Percentiles rank a stretch among this genome's conserved stretches.
phyloP scores from a whole-genome alignment of 805 yeast species.

The Hanseniaspora valbyensis region DNA sequence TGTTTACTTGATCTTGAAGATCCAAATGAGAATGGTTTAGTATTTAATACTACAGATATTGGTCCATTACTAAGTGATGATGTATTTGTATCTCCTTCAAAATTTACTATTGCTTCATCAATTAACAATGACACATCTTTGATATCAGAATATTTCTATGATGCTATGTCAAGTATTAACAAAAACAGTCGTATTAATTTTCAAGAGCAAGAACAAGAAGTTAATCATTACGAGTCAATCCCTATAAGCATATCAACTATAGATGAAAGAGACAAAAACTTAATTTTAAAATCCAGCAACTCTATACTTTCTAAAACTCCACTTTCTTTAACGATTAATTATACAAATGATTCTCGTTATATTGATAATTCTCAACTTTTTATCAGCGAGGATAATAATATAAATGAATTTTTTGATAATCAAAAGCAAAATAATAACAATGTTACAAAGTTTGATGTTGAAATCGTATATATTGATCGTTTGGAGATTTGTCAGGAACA shows the following conservation, averaged over 20 bases:
- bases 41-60: no score
- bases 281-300: background rate
- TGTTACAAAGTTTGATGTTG: background rate
- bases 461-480: conserved; percentile 10
- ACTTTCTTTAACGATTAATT: background rate
- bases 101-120: conserved; percentile 2
- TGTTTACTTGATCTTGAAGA: background rate
- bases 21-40: no score
- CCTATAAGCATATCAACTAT: conserved; percentile 5
- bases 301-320: conserved; percentile 3
- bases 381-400: no score
- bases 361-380: no score
- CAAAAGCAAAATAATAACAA: background rate
- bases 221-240: conserved; percentile 5
- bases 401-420: background rate
- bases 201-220: no score
- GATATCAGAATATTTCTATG: conserved; percentile 14
- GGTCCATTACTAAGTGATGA: background rate
- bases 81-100: background rate
- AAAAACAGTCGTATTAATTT: no score
- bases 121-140: conserved; percentile 8
- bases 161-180: conserved; percentile 6
- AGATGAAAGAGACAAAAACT: background rate
- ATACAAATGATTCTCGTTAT: background rate
- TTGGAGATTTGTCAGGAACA: conserved; percentile 4